A percentile compares a stretch with the other conserved stretches of the same genome.
Evolutionary conservation across 306 rosid species (phyloP).

Genomic region (Fragaria iinumae): DNA sequence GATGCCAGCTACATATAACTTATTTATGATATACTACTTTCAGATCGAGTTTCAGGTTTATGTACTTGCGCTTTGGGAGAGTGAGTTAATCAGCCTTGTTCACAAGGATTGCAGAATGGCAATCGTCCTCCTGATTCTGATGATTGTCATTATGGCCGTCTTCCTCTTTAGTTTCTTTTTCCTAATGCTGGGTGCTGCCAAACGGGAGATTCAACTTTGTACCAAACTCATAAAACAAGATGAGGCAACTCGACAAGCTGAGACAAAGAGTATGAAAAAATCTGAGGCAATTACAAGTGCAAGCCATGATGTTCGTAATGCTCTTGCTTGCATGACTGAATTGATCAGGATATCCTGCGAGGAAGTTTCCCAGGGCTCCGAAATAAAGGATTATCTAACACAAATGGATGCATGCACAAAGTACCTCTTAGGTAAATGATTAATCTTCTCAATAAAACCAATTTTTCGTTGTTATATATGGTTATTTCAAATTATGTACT

Average conservation of each 20-base stretch:
- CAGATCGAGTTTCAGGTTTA: constrained; percentile 44
- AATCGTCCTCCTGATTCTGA: constrained; percentile 30
- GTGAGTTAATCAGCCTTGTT: constrained; percentile 19
- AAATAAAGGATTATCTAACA: constrained; percentile 47
- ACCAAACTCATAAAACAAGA: constrained; percentile 56
- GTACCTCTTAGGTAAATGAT: constrained; percentile 50
- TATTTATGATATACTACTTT: neutral
- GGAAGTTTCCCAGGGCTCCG: constrained; percentile 34
- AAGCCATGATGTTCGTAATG: constrained; percentile 74
- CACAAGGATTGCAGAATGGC: constrained; percentile 32
- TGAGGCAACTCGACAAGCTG: constrained; percentile 76
- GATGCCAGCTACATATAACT: neutral
- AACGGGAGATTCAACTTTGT: constrained; percentile 56
- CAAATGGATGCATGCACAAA: constrained; percentile 61
- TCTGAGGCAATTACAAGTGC: constrained; percentile 57
- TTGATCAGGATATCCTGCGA: constrained; percentile 48
- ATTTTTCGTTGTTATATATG: neutral
- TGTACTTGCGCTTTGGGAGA: constrained; percentile 41
- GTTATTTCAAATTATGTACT: neutral
- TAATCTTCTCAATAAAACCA: neutral
- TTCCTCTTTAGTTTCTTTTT: constrained; percentile 32
- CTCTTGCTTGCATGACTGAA: constrained; percentile 60
- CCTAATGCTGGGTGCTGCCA: constrained; percentile 18
- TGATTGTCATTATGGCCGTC: constrained; percentile 25
- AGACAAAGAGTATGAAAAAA: constrained; percentile 66